Base-by-base conservation (phyloP, 1,284 basidiomycete genomes). In the Boletellus deceptivus region DNA sequence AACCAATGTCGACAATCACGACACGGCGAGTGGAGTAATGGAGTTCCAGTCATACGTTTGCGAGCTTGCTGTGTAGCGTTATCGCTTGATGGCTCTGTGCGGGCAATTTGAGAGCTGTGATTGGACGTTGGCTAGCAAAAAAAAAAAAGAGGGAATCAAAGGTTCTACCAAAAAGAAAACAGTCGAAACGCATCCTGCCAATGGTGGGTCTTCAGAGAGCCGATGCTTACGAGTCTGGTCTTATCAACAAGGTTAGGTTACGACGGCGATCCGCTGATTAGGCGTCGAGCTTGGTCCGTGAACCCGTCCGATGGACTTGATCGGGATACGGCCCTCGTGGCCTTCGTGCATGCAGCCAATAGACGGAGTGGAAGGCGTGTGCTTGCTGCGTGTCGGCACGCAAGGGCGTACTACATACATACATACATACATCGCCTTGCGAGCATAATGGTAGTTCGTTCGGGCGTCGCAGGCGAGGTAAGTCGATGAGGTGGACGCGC, bases 341-440 rank as follows among this genome's bases (percentile, higher is more conserved):
- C 33, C 17, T 27, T 42, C 47, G 50, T 55, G 62, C 7, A 25
- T 25, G 24, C 24, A 24, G 36, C 41, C 38, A 33, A 39, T n/a
- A 9, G 14, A 45, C 38, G 41, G 48, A 56, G 61, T 64, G 61
- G 61, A 65, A 63, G 61, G 38, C 39, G 38, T 46, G 38, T 36
- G 34, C 37, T 18, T 31, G 48, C 48, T 52, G 50, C 52, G 44
- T 41, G 47, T 48, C 20, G 18, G 14, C 45, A 46, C 46, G 46
- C 24, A n/a, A 34, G 39, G 40, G 40, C 22, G 36, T n/a, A 36
- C 54, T 27, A 27, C 44, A 44, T 40, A n/a, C n/a, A n/a, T n/a
- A 29, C n/a, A 13, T 31, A 14, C 17, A n/a, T 45, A 44, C 29
- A 41, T 60, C 48, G 48, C 58, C 45, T 60, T 37, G 53, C 35